phyloP scores from a whole-genome alignment of 768 basidiomycete genomes.

The Podaxis rugospora region DNA sequence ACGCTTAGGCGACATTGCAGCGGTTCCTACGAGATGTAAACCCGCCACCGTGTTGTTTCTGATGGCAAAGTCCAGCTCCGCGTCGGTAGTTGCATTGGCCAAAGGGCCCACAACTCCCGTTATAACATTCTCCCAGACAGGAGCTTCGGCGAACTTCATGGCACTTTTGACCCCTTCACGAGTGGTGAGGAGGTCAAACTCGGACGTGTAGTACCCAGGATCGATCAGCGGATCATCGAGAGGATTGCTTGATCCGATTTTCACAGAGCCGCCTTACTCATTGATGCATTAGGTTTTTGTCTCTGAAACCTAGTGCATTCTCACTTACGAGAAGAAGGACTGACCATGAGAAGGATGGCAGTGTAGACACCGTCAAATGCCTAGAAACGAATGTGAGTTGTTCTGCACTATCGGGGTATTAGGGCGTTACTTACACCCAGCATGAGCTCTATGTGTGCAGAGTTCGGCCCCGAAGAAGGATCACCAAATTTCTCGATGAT shows the following conservation, averaged over 20 bases:
- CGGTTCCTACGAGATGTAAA: conserved; percentile 29
- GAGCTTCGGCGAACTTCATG: conserved; percentile 16
- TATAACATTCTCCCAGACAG: conserved; percentile 17
- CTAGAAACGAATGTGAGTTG: background rate
- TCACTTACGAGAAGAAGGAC: conserved; percentile 23
- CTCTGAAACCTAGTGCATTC: background rate
- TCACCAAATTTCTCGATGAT: conserved; percentile 1
- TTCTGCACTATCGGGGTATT: background rate
- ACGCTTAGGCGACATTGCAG: conserved; percentile 24
- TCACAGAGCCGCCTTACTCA: conserved; percentile 17
- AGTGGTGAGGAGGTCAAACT: conserved; percentile 13
- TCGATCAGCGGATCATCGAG: conserved; percentile 22
- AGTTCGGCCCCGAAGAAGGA: conserved; percentile 10
- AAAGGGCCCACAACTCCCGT: conserved; percentile 8
- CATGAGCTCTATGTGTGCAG: conserved; percentile 12
- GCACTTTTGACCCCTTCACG: conserved; percentile 18
- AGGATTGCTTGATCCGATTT: conserved; percentile 18
- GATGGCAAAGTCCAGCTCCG: conserved; percentile 15
- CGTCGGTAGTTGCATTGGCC: conserved; percentile 10
- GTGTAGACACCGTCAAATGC: conserved; percentile 18
- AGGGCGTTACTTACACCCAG: background rate
- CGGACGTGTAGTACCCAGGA: conserved; percentile 7
- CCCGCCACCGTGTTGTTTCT: conserved; percentile 17
- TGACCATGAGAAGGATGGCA: conserved; percentile 17
- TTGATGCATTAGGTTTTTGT: background rate